Base-by-base conservation (phyloP, 495 filamentous ascomycete species). In the Venustampulla echinocandica region DNA sequence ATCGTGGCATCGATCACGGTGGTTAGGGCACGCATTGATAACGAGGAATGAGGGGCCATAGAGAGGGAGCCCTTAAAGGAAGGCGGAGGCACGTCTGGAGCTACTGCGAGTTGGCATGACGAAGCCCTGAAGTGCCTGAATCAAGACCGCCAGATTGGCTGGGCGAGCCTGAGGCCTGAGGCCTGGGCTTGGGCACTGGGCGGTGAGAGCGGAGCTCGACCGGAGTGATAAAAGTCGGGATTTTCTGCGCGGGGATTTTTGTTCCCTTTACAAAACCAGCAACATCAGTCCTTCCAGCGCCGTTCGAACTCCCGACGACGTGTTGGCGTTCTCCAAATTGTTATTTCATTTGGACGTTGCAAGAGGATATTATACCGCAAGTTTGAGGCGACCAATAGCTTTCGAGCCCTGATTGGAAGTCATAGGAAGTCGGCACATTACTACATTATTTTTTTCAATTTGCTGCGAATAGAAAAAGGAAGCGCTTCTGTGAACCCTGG, bases 371-470 rank as follows among this genome's bases (percentile, higher is more conserved):
- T 49, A 6, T 33, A 47, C 52, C 56, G 50, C 56, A 56, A 53
- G 56, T 59, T 59, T 59, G 56, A 59, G 56, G 53, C 46, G 43
- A 59, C 49, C 46, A 53, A 53, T 24, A 56, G 53, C 50, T 46
- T 36, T 53, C 44, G 52, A 50, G 56, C 52, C 18, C 21, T 58
- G 56, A 59, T 48, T 59, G 46, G 49, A 48, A 46, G 49, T 49
- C 56, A 59, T 59, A 59, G 56, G 53, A 59, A 55, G 52, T 46
- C 47, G 56, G 56, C 18, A 59, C 56, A 59, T 47, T 32, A 25
- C 15, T 21, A 36, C n/a, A 15, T 21, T 27, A 11, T 34, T 10
- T 10, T 23, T 25, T 2, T n/a, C n/a, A n/a, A n/a, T n/a, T n/a
- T n/a, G n/a, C n/a, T n/a, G n/a, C n/a, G n/a, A n/a, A n/a, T n/a